Base-by-base conservation (phyloP, 78 protist species). In the Dictyostelium purpureum region DNA sequence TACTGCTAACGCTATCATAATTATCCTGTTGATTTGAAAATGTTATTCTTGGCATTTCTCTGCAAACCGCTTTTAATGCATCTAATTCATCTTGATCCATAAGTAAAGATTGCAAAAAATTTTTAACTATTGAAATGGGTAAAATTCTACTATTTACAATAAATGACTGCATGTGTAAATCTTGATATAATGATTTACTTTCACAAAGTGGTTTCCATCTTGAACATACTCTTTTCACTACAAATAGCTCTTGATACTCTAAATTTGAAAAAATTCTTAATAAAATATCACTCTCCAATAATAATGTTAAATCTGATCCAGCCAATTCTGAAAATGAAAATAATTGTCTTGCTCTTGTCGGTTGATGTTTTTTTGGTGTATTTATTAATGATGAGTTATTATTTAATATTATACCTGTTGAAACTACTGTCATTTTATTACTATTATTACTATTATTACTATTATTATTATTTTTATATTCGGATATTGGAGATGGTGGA, bases 131-230 rank as follows among this genome's bases (percentile, higher is more conserved):
- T 26, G 59, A 5, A 9, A 40, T 52, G 40, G 91, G 91, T 28
- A 85, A 19, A 14, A 71, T 71, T 45, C 91, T 52, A 52, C 82
- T 35, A 26, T 73, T 70, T 12, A 52, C 38, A 21, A 85, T 73
- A 45, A 85, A 70, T 28, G 82, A 70, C 26, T 85, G 91, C 91
- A 85, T 85, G 33, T 85, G 66, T 14, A 85, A 45, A n/a, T 59
- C 49, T 2, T 5, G 2, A 43, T 57, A 85, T 4, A 76, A 37
- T 7, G 51, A 43, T 73, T 70, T 73, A 40, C 57, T 18, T 65
- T 85, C 91, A 47, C 82, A 70, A 6, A 85, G 61, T 26, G 91
- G 91, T 59, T 73, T 85, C 91, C 91, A 85, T 56, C 91, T 21
- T 43, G 91, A 85, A n/a, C 91, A 85, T 21, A 73, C 81, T 3